Conservation (phyloP, 2,329 filamentous ascomycete species). For the Aspergillus brasiliensis region DNA sequence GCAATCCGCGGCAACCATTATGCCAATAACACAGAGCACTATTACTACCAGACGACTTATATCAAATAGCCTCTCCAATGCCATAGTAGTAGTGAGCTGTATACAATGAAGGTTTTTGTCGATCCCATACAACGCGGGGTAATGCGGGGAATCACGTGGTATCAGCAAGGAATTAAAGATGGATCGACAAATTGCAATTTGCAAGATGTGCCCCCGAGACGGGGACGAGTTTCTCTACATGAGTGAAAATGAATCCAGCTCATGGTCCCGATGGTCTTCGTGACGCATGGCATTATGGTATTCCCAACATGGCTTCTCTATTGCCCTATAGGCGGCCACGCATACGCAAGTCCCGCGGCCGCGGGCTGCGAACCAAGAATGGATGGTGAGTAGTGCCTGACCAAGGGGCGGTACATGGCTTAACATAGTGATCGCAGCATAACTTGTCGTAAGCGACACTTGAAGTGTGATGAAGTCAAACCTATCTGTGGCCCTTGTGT, state of each 20-base stretch:
- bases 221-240: not conserved
- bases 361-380: constrained; percentile 31
- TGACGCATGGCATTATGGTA: not conserved
- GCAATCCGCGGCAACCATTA: too few species aligned
- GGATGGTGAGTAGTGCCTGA: constrained; percentile 26
- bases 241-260: not conserved
- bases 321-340: not conserved
- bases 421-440: constrained; percentile 19
- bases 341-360: constrained; percentile 28
- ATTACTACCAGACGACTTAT: too few species aligned
- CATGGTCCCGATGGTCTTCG: not conserved
- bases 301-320: not conserved
- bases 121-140: not conserved
- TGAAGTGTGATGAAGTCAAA: constrained; percentile 33
- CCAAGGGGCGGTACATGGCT: not conserved
- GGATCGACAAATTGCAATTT: not conserved
- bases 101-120: too few species aligned
- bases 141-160: not conserved
- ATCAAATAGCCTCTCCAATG: accelerated
- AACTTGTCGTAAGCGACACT: constrained; percentile 30
- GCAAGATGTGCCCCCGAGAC: not conserved
- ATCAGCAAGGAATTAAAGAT: not conserved
- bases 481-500: constrained; percentile 26
- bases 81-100: too few species aligned
- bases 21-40: too few species aligned